phyloP scores from a whole-genome alignment of 257 asterid genomes.

The Misopates orontium region DNA sequence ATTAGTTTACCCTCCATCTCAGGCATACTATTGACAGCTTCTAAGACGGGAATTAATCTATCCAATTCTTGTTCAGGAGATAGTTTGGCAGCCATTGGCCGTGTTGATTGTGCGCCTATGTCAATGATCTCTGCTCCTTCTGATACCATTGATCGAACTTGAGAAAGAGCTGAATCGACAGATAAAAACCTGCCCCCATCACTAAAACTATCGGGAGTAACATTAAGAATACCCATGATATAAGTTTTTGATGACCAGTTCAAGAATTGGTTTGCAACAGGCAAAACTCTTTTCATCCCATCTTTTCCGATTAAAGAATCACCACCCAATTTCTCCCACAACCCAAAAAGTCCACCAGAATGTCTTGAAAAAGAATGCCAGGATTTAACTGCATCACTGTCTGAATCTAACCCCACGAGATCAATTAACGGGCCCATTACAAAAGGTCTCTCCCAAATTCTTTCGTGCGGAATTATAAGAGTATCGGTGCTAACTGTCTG shows the following conservation, averaged over 20 bases:
- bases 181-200: constrained; percentile 82
- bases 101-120: constrained; percentile 94
- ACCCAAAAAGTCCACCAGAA: constrained; percentile 57
- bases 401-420: constrained; percentile 65
- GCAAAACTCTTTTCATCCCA: constrained; percentile 84
- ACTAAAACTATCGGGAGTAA: constrained; percentile 92
- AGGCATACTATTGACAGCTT: constrained; percentile 64
- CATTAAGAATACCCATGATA: constrained; percentile 81
- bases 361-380: constrained; percentile 64
- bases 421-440: constrained; percentile 89
- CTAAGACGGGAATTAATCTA: constrained; percentile 74
- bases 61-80: constrained; percentile 78
- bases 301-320: constrained; percentile 65
- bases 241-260: constrained; percentile 73
- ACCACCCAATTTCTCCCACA: constrained; percentile 88
- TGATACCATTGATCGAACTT: constrained; percentile 52
- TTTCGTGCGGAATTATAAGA: constrained; percentile 77
- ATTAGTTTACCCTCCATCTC: constrained; percentile 79
- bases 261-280: constrained; percentile 58
- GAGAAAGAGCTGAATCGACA: constrained; percentile 60
- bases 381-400: constrained; percentile 47
- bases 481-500: constrained; percentile 59
- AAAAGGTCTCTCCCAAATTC: constrained; percentile 95
- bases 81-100: constrained; percentile 76
- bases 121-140: constrained; percentile 89